Evolutionary conservation across 148 eudicot genomes (phyloP).

Genomic region (Rhododendron molle): DNA sequence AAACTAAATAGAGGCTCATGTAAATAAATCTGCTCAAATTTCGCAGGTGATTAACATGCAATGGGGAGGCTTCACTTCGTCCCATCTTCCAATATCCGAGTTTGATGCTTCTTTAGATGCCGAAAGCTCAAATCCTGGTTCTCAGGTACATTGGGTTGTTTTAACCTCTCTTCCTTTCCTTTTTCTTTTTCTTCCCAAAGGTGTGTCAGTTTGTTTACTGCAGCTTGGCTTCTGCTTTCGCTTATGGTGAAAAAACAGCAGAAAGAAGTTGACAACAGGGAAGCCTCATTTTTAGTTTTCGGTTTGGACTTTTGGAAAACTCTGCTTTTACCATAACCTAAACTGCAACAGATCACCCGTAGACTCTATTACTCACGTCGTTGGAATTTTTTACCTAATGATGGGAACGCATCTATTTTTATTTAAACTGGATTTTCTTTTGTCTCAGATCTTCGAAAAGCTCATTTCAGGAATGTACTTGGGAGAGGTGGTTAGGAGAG

Average conservation of each 20-base stretch:
- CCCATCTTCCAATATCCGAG: constrained; percentile 43
- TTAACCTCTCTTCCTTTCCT: not conserved
- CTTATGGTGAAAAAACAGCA: not conserved
- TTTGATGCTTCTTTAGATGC: constrained; percentile 36
- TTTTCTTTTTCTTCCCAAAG: not conserved
- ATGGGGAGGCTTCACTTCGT: constrained; percentile 40
- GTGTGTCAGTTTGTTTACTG: not conserved
- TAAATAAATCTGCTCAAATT: not conserved
- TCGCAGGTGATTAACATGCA: constrained; percentile 38
- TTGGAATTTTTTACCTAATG: not conserved
- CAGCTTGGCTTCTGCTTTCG: not conserved
- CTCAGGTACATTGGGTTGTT: constrained; percentile 12
- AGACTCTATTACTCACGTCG: not conserved
- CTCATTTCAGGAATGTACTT: constrained; percentile 52
- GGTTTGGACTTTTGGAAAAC: not conserved
- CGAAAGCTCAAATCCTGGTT: constrained; percentile 36
- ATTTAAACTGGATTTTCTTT: not conserved
- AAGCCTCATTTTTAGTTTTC: not conserved
- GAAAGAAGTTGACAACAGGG: not conserved
- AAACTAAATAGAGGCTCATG: not conserved
- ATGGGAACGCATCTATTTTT: not conserved
- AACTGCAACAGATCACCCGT: not conserved
- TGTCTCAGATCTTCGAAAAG: constrained; percentile 41
- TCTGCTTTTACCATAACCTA: not conserved
- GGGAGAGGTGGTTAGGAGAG: constrained; percentile 56